These are phyloP conservation scores for Cystofilobasidium macerans DNA, from an alignment of 768 basidiomycete genomes.

Conservation along the genomic window DNA sequence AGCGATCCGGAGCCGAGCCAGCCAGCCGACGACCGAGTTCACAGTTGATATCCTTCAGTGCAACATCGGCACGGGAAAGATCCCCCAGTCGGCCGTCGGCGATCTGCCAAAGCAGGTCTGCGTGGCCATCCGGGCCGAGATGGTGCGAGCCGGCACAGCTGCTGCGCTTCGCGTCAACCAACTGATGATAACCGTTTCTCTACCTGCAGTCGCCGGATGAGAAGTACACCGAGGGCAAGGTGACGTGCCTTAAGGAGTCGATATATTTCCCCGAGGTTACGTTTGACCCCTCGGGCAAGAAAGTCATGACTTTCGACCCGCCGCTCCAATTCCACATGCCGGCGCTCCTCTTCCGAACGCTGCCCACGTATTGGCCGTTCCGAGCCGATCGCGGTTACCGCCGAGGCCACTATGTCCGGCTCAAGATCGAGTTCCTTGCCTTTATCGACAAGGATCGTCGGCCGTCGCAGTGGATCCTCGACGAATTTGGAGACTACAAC, in stretches of 20 bases:
- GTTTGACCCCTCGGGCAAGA: background rate
- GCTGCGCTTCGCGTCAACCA: background rate
- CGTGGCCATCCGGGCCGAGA: background rate
- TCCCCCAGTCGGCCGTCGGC: background rate
- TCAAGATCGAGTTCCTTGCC: constrained; percentile 9
- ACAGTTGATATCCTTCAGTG: background rate
- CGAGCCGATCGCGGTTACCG: background rate
- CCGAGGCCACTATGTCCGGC: background rate
- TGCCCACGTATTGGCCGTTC: background rate
- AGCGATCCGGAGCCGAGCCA: background rate
- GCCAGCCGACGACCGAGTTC: background rate
- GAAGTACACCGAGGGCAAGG: background rate
- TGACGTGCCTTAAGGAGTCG: background rate
- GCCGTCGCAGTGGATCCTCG: constrained; percentile 8
- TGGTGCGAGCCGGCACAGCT: too few relatives aligned
- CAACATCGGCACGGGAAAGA: constrained; percentile 1
- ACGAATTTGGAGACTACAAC: constrained; percentile 4
- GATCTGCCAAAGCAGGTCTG: background rate
- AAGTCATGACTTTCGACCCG: background rate
- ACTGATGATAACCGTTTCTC: background rate
- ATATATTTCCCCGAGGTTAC: background rate
- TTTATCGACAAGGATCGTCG: background rate
- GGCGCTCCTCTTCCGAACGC: background rate
- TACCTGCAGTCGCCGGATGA: background rate
- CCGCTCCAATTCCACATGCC: background rate